phyloP scores from a whole-genome alignment of 768 basidiomycete genomes.

The Leucosporidium yakuticum region DNA sequence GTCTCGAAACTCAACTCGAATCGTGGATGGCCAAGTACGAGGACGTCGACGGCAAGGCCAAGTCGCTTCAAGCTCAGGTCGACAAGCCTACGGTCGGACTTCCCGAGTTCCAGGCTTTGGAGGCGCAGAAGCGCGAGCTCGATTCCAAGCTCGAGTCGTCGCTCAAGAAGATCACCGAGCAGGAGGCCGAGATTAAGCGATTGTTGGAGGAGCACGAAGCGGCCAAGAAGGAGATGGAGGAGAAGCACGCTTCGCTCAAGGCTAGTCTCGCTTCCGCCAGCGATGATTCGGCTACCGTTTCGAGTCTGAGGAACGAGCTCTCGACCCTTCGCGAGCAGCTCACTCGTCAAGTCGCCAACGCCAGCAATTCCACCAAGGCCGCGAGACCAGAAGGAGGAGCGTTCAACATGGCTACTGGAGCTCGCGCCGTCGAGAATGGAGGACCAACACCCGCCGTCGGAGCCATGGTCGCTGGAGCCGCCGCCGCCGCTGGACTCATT shows the following conservation, averaged over 20 bases:
- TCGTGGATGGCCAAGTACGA: constrained; percentile 82
- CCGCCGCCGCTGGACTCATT: constrained; percentile 11
- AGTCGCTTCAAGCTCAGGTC: constrained; percentile 65
- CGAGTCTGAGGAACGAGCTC: constrained; percentile 85
- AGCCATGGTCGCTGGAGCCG: constrained; percentile 15
- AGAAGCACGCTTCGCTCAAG: constrained; percentile 57
- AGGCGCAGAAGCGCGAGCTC: constrained; percentile 67
- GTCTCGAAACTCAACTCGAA: constrained; percentile 77
- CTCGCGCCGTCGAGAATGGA: constrained; percentile 53
- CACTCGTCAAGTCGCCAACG: constrained; percentile 81
- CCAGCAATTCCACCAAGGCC: constrained; percentile 47
- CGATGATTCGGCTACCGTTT: constrained; percentile 81
- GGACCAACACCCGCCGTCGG: background rate
- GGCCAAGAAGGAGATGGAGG: constrained; percentile 69
- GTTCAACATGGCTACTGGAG: constrained; percentile 42
- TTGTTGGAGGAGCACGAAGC: constrained; percentile 69
- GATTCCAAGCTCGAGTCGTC: constrained; percentile 77
- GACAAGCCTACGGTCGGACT: constrained; percentile 65
- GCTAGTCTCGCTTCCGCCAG: constrained; percentile 49
- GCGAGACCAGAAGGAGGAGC: constrained; percentile 39
- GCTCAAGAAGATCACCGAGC: constrained; percentile 64
- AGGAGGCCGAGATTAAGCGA: constrained; percentile 74
- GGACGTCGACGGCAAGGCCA: constrained; percentile 68
- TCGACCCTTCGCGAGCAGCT: constrained; percentile 88
- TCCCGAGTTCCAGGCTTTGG: constrained; percentile 64